Percentiles rank a stretch among this genome's conserved stretches.
These are phyloP conservation scores for Agrocybe praecox DNA, from an alignment of 768 basidiomycete species.

Conservation along the genomic window DNA sequence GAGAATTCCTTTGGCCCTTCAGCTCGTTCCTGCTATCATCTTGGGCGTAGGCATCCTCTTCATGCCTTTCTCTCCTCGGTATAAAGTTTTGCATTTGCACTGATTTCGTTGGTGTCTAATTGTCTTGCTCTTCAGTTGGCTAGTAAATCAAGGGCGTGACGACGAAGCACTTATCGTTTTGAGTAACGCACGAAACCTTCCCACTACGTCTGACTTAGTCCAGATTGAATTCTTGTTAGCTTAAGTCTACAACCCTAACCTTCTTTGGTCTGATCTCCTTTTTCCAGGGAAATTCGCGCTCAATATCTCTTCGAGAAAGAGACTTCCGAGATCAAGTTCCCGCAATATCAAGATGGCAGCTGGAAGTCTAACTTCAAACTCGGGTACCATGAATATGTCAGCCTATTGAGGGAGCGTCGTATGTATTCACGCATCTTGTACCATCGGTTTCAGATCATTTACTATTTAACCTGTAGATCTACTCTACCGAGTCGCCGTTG, in stretches of 20 bases:
- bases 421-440: conserved; percentile 5
- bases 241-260: neutral
- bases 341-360: conserved; percentile 65
- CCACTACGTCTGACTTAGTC: conserved; percentile 63
- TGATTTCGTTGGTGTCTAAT: neutral
- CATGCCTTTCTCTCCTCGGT: conserved; percentile 82
- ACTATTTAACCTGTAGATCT: conserved; percentile 39
- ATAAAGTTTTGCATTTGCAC: conserved; percentile 10
- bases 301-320: conserved; percentile 77
- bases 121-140: conserved; percentile 48
- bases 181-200: conserved; percentile 56
- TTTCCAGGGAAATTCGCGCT: conserved; percentile 66
- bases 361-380: conserved; percentile 62
- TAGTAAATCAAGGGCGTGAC: conserved; percentile 77
- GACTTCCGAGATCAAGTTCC: conserved; percentile 55
- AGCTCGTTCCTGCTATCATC: conserved; percentile 73
- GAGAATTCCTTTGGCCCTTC: conserved; percentile 74
- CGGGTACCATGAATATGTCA: conserved; percentile 59
- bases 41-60: conserved; percentile 72
- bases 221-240: conserved; percentile 75
- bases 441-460: neutral
- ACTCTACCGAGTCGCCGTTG: conserved; percentile 63
- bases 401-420: conserved; percentile 58
- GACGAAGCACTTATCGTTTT: conserved; percentile 72
- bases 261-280: neutral